Percentiles rank a stretch among this genome's conserved stretches.
These are phyloP conservation scores for Blastobotrys indianensis DNA, from an alignment of 1,139 yeast species.

Conservation along the genomic window DNA sequence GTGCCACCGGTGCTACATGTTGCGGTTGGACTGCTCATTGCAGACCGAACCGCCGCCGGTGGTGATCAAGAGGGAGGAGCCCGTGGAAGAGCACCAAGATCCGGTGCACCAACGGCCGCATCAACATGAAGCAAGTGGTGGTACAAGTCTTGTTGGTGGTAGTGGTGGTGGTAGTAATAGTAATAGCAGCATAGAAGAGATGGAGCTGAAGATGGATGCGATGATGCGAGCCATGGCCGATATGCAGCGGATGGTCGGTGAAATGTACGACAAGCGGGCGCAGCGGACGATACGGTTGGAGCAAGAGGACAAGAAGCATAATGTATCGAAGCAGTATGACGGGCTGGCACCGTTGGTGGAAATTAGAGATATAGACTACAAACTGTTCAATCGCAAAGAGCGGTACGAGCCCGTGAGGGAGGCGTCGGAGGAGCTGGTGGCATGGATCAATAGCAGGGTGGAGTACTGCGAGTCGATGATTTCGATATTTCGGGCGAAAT, in stretches of 20 bases:
- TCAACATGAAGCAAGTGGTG: not conserved
- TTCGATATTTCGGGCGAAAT: constrained; percentile 16
- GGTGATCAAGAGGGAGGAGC: constrained; percentile 1
- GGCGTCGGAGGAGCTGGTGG: constrained; percentile 37
- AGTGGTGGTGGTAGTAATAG: too few relatives aligned
- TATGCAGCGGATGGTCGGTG: constrained; percentile 1
- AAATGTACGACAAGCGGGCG: not conserved
- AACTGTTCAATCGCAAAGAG: constrained; percentile 33
- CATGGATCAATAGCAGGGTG: constrained; percentile 36
- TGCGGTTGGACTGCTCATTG: constrained; percentile 43
- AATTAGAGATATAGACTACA: constrained; percentile 40
- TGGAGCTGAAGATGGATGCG: constrained; percentile 3
- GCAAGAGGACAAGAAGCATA: not conserved
- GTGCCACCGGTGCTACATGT: constrained; percentile 46
- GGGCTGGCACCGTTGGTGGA: constrained; percentile 38
- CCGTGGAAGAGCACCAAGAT: not conserved
- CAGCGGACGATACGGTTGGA: not conserved
- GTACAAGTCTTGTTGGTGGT: too few relatives aligned
- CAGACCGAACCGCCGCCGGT: constrained; percentile 31
- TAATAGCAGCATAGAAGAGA: not conserved
- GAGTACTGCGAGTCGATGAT: constrained; percentile 17
- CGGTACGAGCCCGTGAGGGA: constrained; percentile 30
- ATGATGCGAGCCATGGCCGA: constrained; percentile 5
- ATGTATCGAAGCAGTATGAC: constrained; percentile 1
- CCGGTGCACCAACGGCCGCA: not conserved